Conservation (phyloP, 768 basidiomycete species). For the Gloeostereum incarnatum region DNA sequence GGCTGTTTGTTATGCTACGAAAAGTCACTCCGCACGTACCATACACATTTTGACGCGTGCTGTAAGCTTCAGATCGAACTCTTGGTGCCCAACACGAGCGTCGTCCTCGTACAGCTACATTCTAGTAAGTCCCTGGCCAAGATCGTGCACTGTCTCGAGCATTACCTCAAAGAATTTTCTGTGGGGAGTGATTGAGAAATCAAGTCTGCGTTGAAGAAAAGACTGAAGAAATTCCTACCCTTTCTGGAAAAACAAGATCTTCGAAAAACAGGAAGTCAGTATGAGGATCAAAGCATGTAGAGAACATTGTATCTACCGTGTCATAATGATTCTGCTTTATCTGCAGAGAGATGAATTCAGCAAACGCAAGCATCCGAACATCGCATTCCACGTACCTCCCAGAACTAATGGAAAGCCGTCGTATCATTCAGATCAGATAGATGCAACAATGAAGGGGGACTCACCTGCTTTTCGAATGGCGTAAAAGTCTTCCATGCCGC, state of each 20-base stretch:
- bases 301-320: slow-evolving; percentile 41
- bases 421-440: neutral
- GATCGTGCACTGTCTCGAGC: neutral
- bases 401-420: slow-evolving; percentile 38
- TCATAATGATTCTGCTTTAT: slow-evolving; percentile 98
- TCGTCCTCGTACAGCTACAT: slow-evolving; percentile 87
- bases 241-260: slow-evolving; percentile 97
- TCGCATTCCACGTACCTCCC: slow-evolving; percentile 43
- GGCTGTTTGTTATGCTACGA: no score
- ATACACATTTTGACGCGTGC: slow-evolving; percentile 98
- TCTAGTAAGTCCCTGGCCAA: slow-evolving; percentile 1
- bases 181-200: neutral
- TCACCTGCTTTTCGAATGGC: slow-evolving; percentile 88
- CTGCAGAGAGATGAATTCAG: slow-evolving; percentile 23
- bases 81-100: slow-evolving; percentile 84
- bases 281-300: slow-evolving; percentile 12
- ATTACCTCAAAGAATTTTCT: slow-evolving; percentile 77
- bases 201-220: neutral
- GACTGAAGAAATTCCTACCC: slow-evolving; percentile 38
- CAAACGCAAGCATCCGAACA: slow-evolving; percentile 1
- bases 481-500: slow-evolving; percentile 78
- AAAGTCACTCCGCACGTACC: slow-evolving; percentile 36
- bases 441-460: slow-evolving; percentile 6
- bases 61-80: slow-evolving; percentile 91
- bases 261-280: slow-evolving; percentile 9